Evolutionary conservation across 495 filamentous ascomycete species (phyloP).

Genomic region (Penicillium waksmanii): DNA sequence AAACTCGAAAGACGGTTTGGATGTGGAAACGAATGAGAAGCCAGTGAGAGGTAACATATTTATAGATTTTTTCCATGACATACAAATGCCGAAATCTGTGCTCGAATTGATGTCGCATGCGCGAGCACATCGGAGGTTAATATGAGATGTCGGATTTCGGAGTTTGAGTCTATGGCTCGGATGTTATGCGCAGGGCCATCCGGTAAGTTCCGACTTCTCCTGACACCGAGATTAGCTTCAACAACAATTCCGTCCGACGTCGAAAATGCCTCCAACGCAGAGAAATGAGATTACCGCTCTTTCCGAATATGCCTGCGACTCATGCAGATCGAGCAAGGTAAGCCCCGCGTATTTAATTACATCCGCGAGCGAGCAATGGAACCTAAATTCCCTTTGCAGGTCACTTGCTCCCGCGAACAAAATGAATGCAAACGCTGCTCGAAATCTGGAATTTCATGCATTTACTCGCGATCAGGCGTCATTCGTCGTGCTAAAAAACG

Average conservation of each 20-base stretch:
- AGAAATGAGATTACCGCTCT: background rate
- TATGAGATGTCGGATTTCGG: background rate
- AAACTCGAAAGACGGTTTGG: background rate
- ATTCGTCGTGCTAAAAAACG: background rate
- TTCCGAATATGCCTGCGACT: background rate
- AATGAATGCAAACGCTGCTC: background rate
- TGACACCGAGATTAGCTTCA: background rate
- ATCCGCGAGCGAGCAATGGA: background rate
- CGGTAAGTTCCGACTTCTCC: background rate
- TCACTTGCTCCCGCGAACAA: background rate
- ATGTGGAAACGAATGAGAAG: background rate
- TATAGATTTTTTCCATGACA: background rate
- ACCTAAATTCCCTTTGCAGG: background rate
- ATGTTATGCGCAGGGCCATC: background rate
- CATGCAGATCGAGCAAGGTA: background rate
- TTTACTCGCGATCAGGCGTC: background rate
- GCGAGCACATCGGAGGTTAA: background rate
- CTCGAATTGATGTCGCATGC: background rate
- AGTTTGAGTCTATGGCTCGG: background rate
- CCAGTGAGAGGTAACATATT: background rate
- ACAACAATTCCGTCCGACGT: background rate
- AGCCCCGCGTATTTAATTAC: background rate
- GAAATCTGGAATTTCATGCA: background rate
- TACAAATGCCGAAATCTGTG: background rate
- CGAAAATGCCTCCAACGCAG: background rate